Percentiles rank a stretch among this genome's conserved stretches.
Evolutionary conservation across 148 eudicot species (phyloP).

Genomic region (Rhododendron kiyosumense): DNA sequence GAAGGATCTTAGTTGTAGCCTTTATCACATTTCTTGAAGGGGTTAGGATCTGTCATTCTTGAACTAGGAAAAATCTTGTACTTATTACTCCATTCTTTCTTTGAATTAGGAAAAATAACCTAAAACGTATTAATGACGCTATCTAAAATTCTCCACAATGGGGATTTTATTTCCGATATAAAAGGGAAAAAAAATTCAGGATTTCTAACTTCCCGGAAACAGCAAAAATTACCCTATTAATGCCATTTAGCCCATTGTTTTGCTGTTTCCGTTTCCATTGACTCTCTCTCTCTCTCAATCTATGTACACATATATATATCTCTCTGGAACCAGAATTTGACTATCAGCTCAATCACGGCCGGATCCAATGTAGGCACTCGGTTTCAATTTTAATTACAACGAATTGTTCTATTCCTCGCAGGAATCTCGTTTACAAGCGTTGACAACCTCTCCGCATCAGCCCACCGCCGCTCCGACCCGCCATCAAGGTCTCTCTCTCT

Average conservation of each 20-base stretch:
- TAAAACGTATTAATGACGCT: no score
- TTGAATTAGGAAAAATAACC: no score
- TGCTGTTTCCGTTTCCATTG: background rate
- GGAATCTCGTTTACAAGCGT: background rate
- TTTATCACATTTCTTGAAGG: no score
- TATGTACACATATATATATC: background rate
- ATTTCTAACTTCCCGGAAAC: no score
- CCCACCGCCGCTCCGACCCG: background rate
- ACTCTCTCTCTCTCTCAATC: background rate
- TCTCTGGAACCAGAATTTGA: background rate
- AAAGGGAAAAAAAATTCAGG: no score
- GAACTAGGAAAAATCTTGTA: no score
- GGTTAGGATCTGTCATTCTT: no score
- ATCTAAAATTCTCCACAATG: no score
- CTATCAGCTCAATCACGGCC: background rate
- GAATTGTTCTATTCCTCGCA: background rate
- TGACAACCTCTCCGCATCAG: background rate
- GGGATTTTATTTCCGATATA: no score
- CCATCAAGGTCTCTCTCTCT: background rate
- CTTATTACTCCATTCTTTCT: no score
- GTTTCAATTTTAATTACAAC: background rate
- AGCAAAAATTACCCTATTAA: no score
- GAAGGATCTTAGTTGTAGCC: no score
- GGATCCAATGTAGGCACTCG: background rate
- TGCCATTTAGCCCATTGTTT: background rate